Evolutionary conservation across 345 rosid genomes (phyloP), one percentile per base, ranked within the genome.

Genomic region (Moricandia arvensis): DNA sequence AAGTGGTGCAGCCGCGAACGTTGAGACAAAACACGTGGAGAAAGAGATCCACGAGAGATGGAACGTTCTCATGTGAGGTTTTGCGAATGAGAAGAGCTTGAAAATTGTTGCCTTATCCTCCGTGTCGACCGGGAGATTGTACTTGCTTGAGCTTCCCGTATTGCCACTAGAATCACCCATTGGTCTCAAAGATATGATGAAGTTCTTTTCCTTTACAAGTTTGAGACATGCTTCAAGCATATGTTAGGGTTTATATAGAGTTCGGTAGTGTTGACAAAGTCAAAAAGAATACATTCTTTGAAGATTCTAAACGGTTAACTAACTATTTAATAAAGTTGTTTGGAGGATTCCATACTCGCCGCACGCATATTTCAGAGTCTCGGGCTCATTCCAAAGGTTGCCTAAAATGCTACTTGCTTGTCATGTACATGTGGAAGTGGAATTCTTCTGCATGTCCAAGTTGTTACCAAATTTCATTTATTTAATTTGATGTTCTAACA

Each of bases 21-120:
- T 91, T 8, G 97, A 91, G 66, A 91, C 85, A 33, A 91, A 89
- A 80, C 92, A 89, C 53, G 90, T 85, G 80, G 82, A 89, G 79
- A 91, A 91, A 71, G 97, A 91, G 69, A 89, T 83, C 97, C 94
- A 89, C 7, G 97, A 87, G 26, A 91, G 86, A 35, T 87, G 97
- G 68, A 91, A 89, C 4, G 94, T 91, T 73, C 89, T 79, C 97
- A 89, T 89, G 83, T 89, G 92, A 49, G 97, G 97, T 0, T 85
- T 82, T 0, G 89, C 89, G 0, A 87, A 69, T 0, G 97, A 91
- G 71, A 86, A 82, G 38, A 84, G 63, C 79, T 89, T 91, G 80
- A 86, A 83, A 18, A 78, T 86, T 31, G 60, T 88, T 4, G 97
- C 89, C 63, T 86, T 89, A 76, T 89, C 88, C 72, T 91, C 97